A percentile compares a stretch with the other conserved stretches of the same genome.
phyloP scores from a whole-genome alignment of 2,329 filamentous ascomycete genomes.

The Colletotrichum sp. region DNA sequence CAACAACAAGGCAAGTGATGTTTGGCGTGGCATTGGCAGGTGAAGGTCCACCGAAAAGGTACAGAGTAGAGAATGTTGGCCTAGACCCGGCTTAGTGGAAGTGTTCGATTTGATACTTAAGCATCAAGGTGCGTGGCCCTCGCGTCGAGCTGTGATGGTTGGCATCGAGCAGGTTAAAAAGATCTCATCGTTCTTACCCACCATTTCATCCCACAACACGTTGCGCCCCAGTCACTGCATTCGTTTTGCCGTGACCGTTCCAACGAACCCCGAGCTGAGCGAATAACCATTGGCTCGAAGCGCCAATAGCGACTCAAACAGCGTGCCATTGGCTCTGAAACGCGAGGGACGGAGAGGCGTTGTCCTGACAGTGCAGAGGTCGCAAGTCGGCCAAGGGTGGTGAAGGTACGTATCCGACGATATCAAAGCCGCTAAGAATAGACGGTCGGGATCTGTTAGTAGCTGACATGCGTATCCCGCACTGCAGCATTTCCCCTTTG shows the following conservation, averaged over 20 bases:
- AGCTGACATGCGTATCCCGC: slow-evolving; percentile 3
- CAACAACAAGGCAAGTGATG: neutral
- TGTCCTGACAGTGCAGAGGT: slow-evolving; percentile 4
- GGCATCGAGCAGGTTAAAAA: neutral
- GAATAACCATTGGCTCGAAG: neutral
- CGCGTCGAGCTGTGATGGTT: neutral
- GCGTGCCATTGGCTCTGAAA: slow-evolving; percentile 14
- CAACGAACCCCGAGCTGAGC: neutral
- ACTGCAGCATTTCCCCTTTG: neutral
- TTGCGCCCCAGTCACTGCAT: neutral
- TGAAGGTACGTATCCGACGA: neutral
- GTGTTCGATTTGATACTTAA: neutral
- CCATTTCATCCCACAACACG: neutral
- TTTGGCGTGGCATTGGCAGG: neutral
- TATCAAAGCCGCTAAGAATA: slow-evolving; percentile 15
- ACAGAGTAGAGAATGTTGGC: neutral
- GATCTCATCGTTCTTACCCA: neutral
- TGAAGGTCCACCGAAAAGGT: neutral
- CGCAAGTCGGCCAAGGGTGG: slow-evolving; percentile 3
- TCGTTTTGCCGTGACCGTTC: neutral
- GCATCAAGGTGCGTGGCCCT: neutral
- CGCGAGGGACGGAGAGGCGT: neutral
- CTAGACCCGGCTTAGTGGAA: neutral
- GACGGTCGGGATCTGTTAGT: neutral
- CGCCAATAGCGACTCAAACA: neutral